Base-by-base conservation (phyloP, 2,329 filamentous ascomycete genomes). In the Fusarium marasasianum region DNA sequence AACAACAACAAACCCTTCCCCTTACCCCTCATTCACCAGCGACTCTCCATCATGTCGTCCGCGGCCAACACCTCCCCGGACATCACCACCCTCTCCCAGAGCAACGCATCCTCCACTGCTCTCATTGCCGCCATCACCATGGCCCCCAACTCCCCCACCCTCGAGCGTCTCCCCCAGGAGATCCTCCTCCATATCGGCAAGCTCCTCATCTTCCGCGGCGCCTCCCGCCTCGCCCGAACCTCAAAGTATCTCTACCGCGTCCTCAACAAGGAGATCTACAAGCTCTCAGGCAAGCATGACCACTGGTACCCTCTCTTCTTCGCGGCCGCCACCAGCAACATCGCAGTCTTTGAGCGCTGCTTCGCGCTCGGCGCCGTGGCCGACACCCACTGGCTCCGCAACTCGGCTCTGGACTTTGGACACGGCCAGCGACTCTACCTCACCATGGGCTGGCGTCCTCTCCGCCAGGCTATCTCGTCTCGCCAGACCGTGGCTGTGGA, bases 1-100 rank as follows among this genome's bases (percentile, higher is more conserved):
- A 31, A 22, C 9, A 14, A 15, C 14, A 1, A 5, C 9, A 31
- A 31, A 31, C 0, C 2, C 20, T 5, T 7, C 2, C 13, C 10
- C 18, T 11, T 22, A 15, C 6, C 13, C 6, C 20, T 8, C 45
- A 29, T 8, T 10, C 20, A 9, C 20, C 26, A 29, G 26, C 18
- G 20, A 48, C 1, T 1, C 2, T 3, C 9, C 26, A 22, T 48
- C 26, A 48, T 48, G 45, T 29, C 45, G 6, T 29, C 26, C 20
- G 26, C 26, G 4, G 6, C 6, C 26, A 48, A 48, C 18, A 29
- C 18, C 45, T 11, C 18, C 18, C 45, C 26, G 0, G 2, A 15
- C 8, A 10, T 22, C 26, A 15, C 20, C 45, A 29, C 9, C 20
- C 0, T 9, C 45, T 47, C 26, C 9, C 26, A 29, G 1, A 8